A percentile compares a stretch with the other conserved stretches of the same genome.
These are phyloP conservation scores for Naganishia vishniacii DNA, from an alignment of 768 basidiomycete genomes.

Conservation along the genomic window DNA sequence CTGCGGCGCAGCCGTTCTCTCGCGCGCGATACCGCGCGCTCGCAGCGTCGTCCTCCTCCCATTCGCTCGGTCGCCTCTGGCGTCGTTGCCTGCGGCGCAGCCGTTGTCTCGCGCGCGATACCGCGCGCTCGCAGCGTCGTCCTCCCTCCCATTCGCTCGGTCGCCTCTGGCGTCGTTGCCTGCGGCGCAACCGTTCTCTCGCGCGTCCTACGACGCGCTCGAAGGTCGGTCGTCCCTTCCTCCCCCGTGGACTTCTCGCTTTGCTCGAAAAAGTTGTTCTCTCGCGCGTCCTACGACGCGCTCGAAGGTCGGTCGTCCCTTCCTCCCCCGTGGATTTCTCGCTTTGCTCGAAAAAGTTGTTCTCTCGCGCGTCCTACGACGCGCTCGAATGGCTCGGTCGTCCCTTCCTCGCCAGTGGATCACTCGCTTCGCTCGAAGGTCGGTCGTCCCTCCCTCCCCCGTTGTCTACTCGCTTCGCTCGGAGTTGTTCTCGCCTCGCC, in stretches of 20 bases:
- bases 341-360: background rate
- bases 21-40: too few relatives aligned
- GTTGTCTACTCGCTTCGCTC: background rate
- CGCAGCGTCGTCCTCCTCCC: too few relatives aligned
- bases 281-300: background rate
- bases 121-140: too few relatives aligned
- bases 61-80: too few relatives aligned
- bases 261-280: background rate
- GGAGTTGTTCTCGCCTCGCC: background rate
- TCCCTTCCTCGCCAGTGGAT: background rate
- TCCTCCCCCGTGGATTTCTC: too few relatives aligned
- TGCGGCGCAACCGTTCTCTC: background rate
- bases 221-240: too few relatives aligned
- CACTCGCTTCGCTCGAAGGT: constrained; percentile 2
- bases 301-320: too few relatives aligned
- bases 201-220: background rate
- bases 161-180: background rate
- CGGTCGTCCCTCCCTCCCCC: background rate
- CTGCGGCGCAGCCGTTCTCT: too few relatives aligned
- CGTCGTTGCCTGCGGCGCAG: too few relatives aligned
- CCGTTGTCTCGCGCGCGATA: too few relatives aligned
- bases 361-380: background rate
- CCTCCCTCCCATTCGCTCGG: too few relatives aligned
- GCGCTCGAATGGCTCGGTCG: background rate
- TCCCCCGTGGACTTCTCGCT: too few relatives aligned